A percentile compares a stretch with the other conserved stretches of the same genome.
Evolutionary conservation across 2,329 filamentous ascomycete genomes (phyloP).

Genomic region (Exserohilum rostratum): DNA sequence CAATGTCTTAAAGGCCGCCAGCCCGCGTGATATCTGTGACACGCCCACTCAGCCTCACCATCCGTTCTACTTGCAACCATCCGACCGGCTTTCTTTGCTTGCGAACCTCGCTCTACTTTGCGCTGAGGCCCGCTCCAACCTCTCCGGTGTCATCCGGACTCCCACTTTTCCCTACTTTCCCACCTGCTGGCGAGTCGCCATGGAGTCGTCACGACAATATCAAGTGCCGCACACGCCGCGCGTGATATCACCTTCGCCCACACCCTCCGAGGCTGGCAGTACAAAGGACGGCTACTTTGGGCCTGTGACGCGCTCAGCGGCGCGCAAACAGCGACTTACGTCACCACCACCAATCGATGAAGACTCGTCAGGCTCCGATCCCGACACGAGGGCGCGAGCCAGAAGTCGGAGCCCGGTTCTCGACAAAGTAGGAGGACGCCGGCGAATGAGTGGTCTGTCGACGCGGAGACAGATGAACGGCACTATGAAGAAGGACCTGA

Average conservation of each 20-base stretch:
- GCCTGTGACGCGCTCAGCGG: slow-evolving; percentile 77
- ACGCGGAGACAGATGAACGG: slow-evolving; percentile 50
- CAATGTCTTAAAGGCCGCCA: slow-evolving; percentile 28
- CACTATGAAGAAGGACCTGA: slow-evolving; percentile 47
- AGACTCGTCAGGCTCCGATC: slow-evolving; percentile 61
- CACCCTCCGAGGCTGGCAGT: slow-evolving; percentile 53
- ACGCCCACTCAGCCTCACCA: slow-evolving; percentile 23
- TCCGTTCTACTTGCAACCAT: slow-evolving; percentile 13
- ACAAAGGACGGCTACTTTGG: slow-evolving; percentile 68
- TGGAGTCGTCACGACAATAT: slow-evolving; percentile 57
- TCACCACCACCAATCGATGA: slow-evolving; percentile 68
- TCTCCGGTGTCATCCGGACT: slow-evolving; percentile 63
- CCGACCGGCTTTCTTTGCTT: slow-evolving; percentile 26
- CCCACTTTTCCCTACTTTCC: slow-evolving; percentile 66
- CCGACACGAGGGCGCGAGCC: slow-evolving; percentile 66
- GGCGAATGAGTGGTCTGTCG: slow-evolving; percentile 61
- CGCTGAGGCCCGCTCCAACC: slow-evolving; percentile 41
- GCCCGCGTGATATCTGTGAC: slow-evolving; percentile 23
- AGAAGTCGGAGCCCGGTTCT: slow-evolving; percentile 72
- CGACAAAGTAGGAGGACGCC: slow-evolving; percentile 42
- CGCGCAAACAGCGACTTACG: slow-evolving; percentile 61
- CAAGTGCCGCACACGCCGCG: slow-evolving; percentile 78
- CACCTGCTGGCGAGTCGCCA: slow-evolving; percentile 46
- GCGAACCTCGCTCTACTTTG: slow-evolving; percentile 35
- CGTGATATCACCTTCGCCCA: slow-evolving; percentile 86